Percentiles rank a stretch among this genome's conserved stretches.
These are phyloP conservation scores for Agrocybe chaxingu DNA, from an alignment of 768 basidiomycete genomes.

Conservation along the genomic window DNA sequence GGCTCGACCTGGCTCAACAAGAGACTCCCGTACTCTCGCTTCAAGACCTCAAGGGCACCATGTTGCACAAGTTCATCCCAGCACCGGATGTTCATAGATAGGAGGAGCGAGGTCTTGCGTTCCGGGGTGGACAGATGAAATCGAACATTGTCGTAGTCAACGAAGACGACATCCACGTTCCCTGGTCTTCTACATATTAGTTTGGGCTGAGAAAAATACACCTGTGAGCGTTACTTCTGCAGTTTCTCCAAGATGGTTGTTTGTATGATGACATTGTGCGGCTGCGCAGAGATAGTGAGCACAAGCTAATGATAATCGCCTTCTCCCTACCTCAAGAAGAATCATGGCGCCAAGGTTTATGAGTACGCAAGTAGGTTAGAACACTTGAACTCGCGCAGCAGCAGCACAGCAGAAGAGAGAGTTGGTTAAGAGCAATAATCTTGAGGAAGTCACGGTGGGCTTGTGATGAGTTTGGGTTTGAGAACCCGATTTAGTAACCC, in stretches of 20 bases:
- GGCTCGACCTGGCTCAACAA: conserved; percentile 69
- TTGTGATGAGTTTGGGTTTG: too few relatives aligned
- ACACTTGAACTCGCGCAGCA: background rate
- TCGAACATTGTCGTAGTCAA: conserved; percentile 95
- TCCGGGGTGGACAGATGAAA: conserved; percentile 91
- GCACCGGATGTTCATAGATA: conserved; percentile 97
- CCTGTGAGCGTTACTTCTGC: conserved; percentile 53
- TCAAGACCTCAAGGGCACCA: conserved; percentile 77
- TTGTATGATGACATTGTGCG: conserved; percentile 92
- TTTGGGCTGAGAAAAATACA: background rate
- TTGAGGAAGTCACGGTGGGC: too few relatives aligned
- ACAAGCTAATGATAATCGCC: background rate
- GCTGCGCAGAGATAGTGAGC: conserved; percentile 36
- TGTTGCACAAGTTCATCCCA: conserved; percentile 91
- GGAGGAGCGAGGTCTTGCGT: conserved; percentile 73
- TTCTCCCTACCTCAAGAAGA: conserved; percentile 67
- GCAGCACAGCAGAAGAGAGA: too few relatives aligned
- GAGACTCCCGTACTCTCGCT: conserved; percentile 78
- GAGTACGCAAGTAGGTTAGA: background rate
- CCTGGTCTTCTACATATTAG: conserved; percentile 60
- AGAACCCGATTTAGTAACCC: too few relatives aligned
- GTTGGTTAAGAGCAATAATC: too few relatives aligned
- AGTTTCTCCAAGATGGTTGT: conserved; percentile 85
- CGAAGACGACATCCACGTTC: conserved; percentile 91
- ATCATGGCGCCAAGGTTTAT: conserved; percentile 50